phyloP scores from a whole-genome alignment of 1,284 basidiomycete genomes.

The Papiliotrema flavescens region DNA sequence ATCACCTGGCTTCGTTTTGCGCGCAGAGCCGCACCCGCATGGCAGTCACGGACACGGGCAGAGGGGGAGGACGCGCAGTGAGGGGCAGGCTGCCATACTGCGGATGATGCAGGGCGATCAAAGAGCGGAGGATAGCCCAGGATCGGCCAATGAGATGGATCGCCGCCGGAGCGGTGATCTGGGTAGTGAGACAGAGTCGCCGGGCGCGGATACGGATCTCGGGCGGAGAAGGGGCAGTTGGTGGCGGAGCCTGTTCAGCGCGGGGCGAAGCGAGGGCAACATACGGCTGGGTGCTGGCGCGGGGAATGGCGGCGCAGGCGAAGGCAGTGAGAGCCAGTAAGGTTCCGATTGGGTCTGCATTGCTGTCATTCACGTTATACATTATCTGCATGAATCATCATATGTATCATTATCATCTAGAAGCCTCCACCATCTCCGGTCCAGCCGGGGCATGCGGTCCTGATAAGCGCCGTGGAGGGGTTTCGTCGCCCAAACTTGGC shows the following conservation, averaged over 20 bases:
- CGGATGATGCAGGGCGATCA: slow-evolving; percentile 14
- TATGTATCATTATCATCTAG: too few relatives aligned
- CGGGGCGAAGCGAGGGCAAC: slow-evolving; percentile 1
- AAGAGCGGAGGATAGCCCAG: not conserved
- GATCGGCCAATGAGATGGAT: not conserved
- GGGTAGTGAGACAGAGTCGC: not conserved
- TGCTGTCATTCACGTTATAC: too few relatives aligned
- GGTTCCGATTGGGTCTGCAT: not conserved
- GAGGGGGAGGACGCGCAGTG: slow-evolving; percentile 21
- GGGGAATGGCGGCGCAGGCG: not conserved
- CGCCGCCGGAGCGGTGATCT: not conserved
- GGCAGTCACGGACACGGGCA: not conserved
- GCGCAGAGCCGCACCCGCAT: slow-evolving; percentile 23
- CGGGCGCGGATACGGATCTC: not conserved
- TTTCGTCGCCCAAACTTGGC: too few relatives aligned
- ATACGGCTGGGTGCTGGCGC: slow-evolving; percentile 4
- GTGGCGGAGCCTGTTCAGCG: slow-evolving; percentile 2
- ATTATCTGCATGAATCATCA: too few relatives aligned
- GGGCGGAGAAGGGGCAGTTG: not conserved
- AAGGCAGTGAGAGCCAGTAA: not conserved
- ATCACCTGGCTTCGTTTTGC: slow-evolving; percentile 48
- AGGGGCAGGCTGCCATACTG: slow-evolving; percentile 20
- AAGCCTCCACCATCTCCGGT: slow-evolving; percentile 31
- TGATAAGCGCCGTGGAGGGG: too few relatives aligned
- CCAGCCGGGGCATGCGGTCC: too few relatives aligned